Evolutionary conservation across 2,329 filamentous ascomycete species (phyloP).

Genomic region (Hypoxylon sp.): DNA sequence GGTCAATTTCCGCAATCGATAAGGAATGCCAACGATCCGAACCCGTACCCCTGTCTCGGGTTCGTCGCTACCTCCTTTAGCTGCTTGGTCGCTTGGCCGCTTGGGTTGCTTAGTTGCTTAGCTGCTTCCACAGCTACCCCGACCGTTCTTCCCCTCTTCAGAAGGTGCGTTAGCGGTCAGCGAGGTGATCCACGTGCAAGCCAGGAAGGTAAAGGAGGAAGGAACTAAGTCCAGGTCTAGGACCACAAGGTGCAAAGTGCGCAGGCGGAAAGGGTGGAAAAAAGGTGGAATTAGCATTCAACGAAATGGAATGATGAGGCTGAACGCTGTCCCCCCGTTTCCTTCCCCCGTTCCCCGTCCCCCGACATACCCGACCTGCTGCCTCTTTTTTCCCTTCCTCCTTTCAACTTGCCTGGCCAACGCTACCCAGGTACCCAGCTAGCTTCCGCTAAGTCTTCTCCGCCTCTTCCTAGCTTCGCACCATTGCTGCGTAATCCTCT

Average conservation of each 20-base stretch:
- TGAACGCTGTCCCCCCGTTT: conserved; percentile 24
- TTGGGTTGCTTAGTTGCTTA: background rate
- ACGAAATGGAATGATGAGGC: conserved; percentile 39
- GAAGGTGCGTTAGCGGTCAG: conserved; percentile 29
- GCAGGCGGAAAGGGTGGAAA: background rate
- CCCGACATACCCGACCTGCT: conserved; percentile 14
- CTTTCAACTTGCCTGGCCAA: conserved; percentile 35
- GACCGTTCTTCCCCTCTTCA: conserved; percentile 31
- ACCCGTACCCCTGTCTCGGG: conserved; percentile 28
- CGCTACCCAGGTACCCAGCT: conserved; percentile 10
- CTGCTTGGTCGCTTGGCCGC: no score
- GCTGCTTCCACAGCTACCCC: background rate
- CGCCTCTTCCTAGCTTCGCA: conserved; percentile 27
- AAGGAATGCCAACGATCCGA: conserved; percentile 19
- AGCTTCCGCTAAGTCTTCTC: conserved; percentile 30
- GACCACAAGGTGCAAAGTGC: background rate
- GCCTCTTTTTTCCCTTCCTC: conserved; percentile 15
- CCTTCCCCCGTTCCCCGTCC: conserved; percentile 1
- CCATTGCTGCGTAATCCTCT: conserved; percentile 37
- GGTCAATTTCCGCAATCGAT: conserved; percentile 45
- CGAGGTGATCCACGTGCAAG: conserved; percentile 20
- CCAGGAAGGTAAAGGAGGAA: conserved; percentile 6
- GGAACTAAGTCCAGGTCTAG: background rate
- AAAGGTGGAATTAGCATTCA: background rate
- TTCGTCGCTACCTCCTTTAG: background rate